These are phyloP conservation scores for Colletotrichum sp. DNA, from an alignment of 2,329 filamentous ascomycete genomes.

Conservation along the genomic window DNA sequence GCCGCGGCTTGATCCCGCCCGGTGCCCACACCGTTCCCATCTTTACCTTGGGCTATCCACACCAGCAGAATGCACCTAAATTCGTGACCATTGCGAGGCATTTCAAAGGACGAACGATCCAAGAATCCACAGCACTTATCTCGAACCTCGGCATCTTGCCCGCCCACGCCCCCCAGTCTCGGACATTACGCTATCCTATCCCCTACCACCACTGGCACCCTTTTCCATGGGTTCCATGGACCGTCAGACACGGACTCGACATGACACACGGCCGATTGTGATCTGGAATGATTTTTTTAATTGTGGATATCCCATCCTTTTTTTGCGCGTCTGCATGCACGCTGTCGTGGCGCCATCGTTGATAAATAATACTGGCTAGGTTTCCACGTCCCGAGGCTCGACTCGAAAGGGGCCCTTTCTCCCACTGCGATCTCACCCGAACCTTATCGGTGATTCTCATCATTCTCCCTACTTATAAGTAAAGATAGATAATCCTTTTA, in stretches of 20 bases:
- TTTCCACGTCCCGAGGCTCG: not conserved
- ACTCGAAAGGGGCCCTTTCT: not conserved
- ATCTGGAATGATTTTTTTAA: not conserved
- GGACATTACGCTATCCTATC: constrained; percentile 8
- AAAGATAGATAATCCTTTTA: not conserved
- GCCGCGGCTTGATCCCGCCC: not conserved
- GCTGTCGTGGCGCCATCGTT: not conserved
- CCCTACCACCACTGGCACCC: not conserved
- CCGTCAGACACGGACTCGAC: not conserved
- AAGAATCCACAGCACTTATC: not conserved
- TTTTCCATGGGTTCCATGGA: not conserved
- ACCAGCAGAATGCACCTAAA: not conserved
- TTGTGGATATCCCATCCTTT: constrained; percentile 7
- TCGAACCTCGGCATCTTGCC: constrained; percentile 16
- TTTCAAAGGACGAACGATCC: not conserved
- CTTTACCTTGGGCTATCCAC: not conserved
- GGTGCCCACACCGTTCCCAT: not conserved
- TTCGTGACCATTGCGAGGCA: not conserved
- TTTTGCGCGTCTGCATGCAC: not conserved
- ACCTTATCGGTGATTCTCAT: not conserved
- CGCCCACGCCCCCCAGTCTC: not conserved
- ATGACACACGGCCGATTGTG: not conserved
- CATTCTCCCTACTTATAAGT: not conserved
- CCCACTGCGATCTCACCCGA: not conserved
- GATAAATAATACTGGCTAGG: constrained; percentile 2